phyloP scores from a whole-genome alignment of 257 asterid species.

The Solanum pinnatisectum region DNA sequence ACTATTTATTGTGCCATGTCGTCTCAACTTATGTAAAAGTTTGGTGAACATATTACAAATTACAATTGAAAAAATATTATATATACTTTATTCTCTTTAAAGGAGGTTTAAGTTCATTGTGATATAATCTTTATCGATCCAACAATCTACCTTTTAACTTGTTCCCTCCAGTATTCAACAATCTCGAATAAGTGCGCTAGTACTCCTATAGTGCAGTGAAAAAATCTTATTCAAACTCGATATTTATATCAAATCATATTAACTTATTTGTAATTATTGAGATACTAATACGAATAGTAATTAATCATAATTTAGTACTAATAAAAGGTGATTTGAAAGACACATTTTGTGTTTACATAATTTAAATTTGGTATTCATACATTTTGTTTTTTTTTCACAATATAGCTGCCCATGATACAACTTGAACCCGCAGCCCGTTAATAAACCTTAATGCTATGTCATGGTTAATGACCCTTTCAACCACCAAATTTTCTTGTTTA shows the following conservation, averaged over 20 bases:
- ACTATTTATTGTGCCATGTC: background rate
- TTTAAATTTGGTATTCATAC: background rate
- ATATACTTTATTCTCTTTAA: too few species aligned
- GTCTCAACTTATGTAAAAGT: background rate
- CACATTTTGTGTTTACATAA: background rate
- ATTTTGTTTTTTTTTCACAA: background rate
- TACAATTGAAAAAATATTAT: too few species aligned
- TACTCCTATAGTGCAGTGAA: background rate
- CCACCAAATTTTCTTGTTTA: background rate
- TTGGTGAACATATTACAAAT: background rate
- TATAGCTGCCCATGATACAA: background rate
- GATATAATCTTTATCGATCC: background rate
- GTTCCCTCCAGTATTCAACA: background rate
- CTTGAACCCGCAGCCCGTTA: background rate
- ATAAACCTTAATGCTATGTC: background rate
- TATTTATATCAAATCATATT: background rate
- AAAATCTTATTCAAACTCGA: background rate
- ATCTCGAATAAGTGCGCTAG: background rate
- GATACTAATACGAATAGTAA: background rate
- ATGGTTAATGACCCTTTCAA: conserved; percentile 3
- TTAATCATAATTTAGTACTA: background rate
- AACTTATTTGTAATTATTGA: background rate
- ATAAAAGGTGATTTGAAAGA: background rate
- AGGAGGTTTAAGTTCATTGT: too few species aligned
- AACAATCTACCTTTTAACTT: too few species aligned